These are phyloP conservation scores for Arthrobotrys pseudoclavata DNA, from an alignment of 2,329 filamentous ascomycete species.

Conservation along the genomic window DNA sequence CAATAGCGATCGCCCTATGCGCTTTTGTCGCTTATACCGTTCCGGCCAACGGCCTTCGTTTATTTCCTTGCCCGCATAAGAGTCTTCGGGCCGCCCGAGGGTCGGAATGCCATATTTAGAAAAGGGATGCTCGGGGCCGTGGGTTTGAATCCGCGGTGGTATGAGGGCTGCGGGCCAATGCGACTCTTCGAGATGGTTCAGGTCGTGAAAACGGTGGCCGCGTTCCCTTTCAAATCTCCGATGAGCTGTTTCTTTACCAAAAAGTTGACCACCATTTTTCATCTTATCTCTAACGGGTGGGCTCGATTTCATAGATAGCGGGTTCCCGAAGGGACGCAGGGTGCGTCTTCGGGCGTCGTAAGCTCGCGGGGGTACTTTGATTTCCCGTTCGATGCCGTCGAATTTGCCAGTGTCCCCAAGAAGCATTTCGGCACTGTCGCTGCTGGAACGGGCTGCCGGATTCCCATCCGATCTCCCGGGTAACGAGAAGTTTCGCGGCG, in stretches of 20 bases:
- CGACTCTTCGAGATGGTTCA: slow-evolving; percentile 27
- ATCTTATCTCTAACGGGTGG: neutral
- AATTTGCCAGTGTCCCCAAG: slow-evolving; percentile 21
- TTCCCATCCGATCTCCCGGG: slow-evolving; percentile 23
- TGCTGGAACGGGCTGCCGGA: slow-evolving; percentile 35
- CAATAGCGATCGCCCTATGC: slow-evolving; percentile 51
- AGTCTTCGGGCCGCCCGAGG: slow-evolving; percentile 27
- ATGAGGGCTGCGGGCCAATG: slow-evolving; percentile 5
- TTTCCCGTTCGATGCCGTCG: neutral
- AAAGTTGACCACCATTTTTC: neutral
- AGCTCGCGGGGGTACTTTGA: slow-evolving; percentile 15
- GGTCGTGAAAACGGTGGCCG: slow-evolving; percentile 48
- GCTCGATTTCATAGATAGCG: neutral
- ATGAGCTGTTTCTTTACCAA: slow-evolving; percentile 30
- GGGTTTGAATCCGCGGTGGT: slow-evolving; percentile 13
- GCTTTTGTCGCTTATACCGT: slow-evolving; percentile 44
- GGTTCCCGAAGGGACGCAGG: neutral
- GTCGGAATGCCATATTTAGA: slow-evolving; percentile 45
- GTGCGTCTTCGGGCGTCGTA: slow-evolving; percentile 14
- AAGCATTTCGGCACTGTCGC: slow-evolving; percentile 49
- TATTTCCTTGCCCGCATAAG: slow-evolving; percentile 46
- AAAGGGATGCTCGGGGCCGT: slow-evolving; percentile 30
- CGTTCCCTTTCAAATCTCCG: slow-evolving; percentile 46
- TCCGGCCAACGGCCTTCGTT: slow-evolving; percentile 44
- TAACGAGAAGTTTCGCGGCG: slow-evolving; percentile 45